Conservation (phyloP, 495 filamentous ascomycete genomes). For the Rusavskia elegans region DNA sequence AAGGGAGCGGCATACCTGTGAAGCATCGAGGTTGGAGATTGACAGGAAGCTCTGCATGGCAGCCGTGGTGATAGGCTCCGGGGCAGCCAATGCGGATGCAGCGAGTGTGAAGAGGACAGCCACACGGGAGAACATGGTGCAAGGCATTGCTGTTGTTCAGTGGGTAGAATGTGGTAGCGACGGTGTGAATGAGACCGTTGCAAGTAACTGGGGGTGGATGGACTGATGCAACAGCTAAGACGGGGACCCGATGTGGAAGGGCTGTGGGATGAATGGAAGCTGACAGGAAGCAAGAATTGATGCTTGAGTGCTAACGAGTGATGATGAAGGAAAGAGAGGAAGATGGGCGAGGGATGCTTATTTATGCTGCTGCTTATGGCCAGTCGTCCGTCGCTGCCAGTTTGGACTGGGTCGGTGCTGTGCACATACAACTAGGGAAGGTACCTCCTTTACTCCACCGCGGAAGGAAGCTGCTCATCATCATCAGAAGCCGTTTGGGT, state of each 20-base stretch:
- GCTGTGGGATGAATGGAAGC: conserved; percentile 1
- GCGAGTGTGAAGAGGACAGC: neutral
- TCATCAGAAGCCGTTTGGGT: no score
- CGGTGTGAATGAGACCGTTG: neutral
- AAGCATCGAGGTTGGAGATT: neutral
- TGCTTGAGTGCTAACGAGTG: conserved; percentile 8
- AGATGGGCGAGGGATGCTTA: neutral
- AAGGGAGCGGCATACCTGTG: neutral
- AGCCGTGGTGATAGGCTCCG: neutral
- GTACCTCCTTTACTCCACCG: neutral
- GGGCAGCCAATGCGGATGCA: neutral
- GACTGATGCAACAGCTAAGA: neutral
- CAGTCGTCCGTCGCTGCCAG: neutral
- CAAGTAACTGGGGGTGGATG: neutral
- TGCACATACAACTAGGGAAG: neutral
- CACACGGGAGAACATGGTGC: neutral
- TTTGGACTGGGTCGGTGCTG: neutral
- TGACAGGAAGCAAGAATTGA: neutral
- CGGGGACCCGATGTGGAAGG: neutral
- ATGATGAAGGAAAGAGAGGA: conserved; percentile 8
- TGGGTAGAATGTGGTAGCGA: neutral
- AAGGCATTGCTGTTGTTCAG: neutral
- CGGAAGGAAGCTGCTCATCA: no score
- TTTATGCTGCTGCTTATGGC: neutral
- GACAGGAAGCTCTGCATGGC: neutral